Conservation (phyloP, 2,329 filamentous ascomycete species). For the Pestalotiopsis sp. region DNA sequence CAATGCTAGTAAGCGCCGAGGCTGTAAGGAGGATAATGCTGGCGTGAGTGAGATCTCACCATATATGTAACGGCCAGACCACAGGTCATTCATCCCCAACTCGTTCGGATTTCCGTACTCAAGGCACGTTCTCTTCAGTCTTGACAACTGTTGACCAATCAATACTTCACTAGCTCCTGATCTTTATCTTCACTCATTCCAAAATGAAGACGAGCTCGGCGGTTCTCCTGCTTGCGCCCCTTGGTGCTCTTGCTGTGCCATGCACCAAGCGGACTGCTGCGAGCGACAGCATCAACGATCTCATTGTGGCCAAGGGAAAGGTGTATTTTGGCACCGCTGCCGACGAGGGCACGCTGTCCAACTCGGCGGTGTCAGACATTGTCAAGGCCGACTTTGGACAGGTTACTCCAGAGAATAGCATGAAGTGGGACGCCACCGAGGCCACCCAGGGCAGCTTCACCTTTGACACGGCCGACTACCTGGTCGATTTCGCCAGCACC, state of each 20-base stretch:
- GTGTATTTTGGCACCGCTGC: conserved; percentile 63
- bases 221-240: not conserved
- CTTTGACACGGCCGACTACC: conserved; percentile 59
- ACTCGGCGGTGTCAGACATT: conserved; percentile 52
- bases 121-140: not conserved
- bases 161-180: not conserved
- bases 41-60: too few species aligned
- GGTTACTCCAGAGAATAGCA: conserved; percentile 69
- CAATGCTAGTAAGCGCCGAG: too few species aligned
- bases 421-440: conserved; percentile 65
- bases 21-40: too few species aligned
- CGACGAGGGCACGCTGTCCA: conserved; percentile 54
- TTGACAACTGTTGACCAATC: not conserved
- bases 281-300: conserved; percentile 43
- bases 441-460: conserved; percentile 51
- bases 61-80: too few species aligned
- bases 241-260: not conserved
- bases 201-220: not conserved
- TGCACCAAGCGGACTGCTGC: not conserved
- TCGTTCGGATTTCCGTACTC: too few species aligned
- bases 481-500: conserved; percentile 58
- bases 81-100: too few species aligned
- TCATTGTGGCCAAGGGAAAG: conserved; percentile 66
- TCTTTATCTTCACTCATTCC: not conserved
- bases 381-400: conserved; percentile 65